Evolutionary conservation across 306 rosid genomes (phyloP).

Genomic region (Cicer bijugum): DNA sequence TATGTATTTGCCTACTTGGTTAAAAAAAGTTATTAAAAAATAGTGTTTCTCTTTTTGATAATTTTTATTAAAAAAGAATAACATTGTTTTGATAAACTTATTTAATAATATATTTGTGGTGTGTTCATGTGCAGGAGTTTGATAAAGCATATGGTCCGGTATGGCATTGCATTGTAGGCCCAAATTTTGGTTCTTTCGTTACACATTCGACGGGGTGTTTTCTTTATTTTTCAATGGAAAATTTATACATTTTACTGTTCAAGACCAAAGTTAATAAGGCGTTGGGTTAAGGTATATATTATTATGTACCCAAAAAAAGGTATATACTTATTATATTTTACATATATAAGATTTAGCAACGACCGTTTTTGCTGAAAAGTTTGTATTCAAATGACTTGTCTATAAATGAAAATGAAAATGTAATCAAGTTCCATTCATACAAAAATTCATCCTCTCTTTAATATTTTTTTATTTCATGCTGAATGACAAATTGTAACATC

Average conservation of each 20-base stretch:
- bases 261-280: slow-evolving; percentile 83
- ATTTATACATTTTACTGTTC: slow-evolving; percentile 72
- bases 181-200: slow-evolving; percentile 93
- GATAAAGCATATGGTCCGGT: slow-evolving; percentile 94
- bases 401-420: no score
- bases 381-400: no score
- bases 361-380: neutral
- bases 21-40: slow-evolving; percentile 25
- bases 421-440: no score
- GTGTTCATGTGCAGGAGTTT: slow-evolving; percentile 73
- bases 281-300: slow-evolving; percentile 49
- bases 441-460: no score
- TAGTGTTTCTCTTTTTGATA: neutral
- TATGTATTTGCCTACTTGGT: slow-evolving; percentile 22
- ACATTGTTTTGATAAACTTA: slow-evolving; percentile 11
- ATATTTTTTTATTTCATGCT: no score
- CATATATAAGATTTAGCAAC: slow-evolving; percentile 22
- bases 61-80: neutral
- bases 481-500: no score
- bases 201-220: slow-evolving; percentile 94
- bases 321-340: slow-evolving; percentile 39
- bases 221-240: slow-evolving; percentile 89
- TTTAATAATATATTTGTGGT: slow-evolving; percentile 26
- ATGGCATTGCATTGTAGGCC: slow-evolving; percentile 98
- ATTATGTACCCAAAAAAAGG: slow-evolving; percentile 33